Conservation (phyloP, 306 rosid species). For the Pueraria montana region DNA sequence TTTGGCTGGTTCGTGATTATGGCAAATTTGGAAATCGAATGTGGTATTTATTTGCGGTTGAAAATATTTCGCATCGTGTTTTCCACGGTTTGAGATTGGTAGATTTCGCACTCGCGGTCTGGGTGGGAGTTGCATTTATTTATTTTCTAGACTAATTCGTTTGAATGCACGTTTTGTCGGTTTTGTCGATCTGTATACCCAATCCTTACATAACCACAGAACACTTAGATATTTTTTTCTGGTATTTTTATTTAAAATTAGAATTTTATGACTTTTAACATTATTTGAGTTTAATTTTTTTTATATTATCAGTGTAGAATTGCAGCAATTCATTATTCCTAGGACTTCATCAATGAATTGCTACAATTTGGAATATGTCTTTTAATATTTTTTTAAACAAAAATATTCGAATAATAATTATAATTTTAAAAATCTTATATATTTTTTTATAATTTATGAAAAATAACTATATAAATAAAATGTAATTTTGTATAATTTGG, state of each 20-base stretch:
- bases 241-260: not conserved
- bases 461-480: too few species aligned
- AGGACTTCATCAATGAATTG: too few species aligned
- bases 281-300: too few species aligned
- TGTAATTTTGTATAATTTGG: too few species aligned
- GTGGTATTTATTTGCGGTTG: not conserved
- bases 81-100: not conserved
- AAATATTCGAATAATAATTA: too few species aligned
- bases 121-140: not conserved
- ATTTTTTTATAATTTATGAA: too few species aligned
- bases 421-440: too few species aligned
- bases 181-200: not conserved
- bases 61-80: conserved; percentile 15
- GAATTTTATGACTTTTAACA: not conserved
- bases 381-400: too few species aligned
- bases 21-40: not conserved
- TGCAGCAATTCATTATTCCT: too few species aligned
- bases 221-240: not conserved
- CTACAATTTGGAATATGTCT: too few species aligned
- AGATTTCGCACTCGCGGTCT: not conserved
- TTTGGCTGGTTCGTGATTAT: not conserved
- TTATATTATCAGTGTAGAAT: too few species aligned
- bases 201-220: not conserved
- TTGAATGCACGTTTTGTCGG: not conserved
- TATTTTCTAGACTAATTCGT: not conserved